A percentile compares a stretch with the other conserved stretches of the same genome.
phyloP scores from a whole-genome alignment of 768 basidiomycete species.

The Tricholoma terreum region DNA sequence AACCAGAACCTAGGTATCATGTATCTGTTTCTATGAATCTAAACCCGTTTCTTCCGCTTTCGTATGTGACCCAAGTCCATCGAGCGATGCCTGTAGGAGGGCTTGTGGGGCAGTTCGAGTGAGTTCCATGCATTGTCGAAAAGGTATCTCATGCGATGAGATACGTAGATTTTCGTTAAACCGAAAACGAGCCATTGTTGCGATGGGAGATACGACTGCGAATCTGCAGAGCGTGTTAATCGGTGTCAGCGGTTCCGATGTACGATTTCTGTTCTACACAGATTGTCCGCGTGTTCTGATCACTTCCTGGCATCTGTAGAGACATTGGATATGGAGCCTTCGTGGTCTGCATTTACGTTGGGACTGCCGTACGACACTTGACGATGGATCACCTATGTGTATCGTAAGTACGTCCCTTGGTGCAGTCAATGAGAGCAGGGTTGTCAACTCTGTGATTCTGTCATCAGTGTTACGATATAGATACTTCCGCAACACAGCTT shows the following conservation, averaged over 20 bases:
- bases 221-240: slow-evolving; percentile 36
- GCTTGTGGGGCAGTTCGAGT: slow-evolving; percentile 39
- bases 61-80: slow-evolving; percentile 39
- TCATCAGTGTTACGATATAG: slow-evolving; percentile 30
- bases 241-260: too few relatives aligned
- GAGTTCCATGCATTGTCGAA: slow-evolving; percentile 5
- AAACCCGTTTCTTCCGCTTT: slow-evolving; percentile 44
- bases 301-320: slow-evolving; percentile 14
- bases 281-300: too few relatives aligned
- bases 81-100: slow-evolving; percentile 30
- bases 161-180: slow-evolving; percentile 36
- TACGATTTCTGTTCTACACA: too few relatives aligned
- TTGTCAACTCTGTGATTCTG: neutral
- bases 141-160: neutral
- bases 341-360: slow-evolving; percentile 36
- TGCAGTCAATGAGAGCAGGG: neutral
- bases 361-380: slow-evolving; percentile 43
- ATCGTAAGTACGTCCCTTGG: slow-evolving; percentile 30
- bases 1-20: slow-evolving; percentile 32
- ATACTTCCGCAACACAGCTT: slow-evolving; percentile 29
- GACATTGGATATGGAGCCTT: slow-evolving; percentile 41
- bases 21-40: slow-evolving; percentile 42
- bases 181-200: slow-evolving; percentile 38
- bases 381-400: slow-evolving; percentile 47
- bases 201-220: slow-evolving; percentile 37